Conservation (phyloP, 192 early-diverging fungal species). For the Obelidium mucronatum region DNA sequence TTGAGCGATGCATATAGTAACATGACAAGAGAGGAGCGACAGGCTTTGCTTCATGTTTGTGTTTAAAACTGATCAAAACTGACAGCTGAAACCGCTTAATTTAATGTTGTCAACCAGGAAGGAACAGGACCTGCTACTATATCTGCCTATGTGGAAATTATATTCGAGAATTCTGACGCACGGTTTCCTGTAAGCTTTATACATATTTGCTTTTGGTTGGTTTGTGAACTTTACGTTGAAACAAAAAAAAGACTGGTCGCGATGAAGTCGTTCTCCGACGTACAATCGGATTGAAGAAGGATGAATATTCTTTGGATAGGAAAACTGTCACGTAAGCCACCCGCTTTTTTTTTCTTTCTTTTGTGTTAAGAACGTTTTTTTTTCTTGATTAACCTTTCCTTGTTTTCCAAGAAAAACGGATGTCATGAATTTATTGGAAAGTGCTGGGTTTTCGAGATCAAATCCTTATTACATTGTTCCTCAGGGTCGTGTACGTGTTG, state of each 20-base stretch:
- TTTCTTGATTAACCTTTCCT: not conserved
- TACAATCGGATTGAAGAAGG: constrained; percentile 96
- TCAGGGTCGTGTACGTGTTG: constrained; percentile 81
- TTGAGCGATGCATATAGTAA: constrained; percentile 94
- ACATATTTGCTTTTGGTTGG: constrained; percentile 6
- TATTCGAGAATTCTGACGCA: constrained; percentile 96
- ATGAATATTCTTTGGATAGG: constrained; percentile 97
- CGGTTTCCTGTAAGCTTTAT: constrained; percentile 81
- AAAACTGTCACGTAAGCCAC: constrained; percentile 81
- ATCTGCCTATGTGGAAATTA: constrained; percentile 94
- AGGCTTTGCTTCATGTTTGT: constrained; percentile 86
- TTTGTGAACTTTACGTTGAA: not conserved
- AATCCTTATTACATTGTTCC: constrained; percentile 99
- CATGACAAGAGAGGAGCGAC: constrained; percentile 92
- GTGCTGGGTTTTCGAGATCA: constrained; percentile 93
- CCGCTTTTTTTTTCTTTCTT: not conserved
- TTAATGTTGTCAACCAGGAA: constrained; percentile 65
- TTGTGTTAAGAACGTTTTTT: not conserved
- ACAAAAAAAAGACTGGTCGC: constrained; percentile 76
- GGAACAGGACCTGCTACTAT: constrained; percentile 91
- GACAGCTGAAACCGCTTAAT: not conserved
- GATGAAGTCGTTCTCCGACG: constrained; percentile 89
- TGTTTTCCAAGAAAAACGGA: constrained; percentile 75
- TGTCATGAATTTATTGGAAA: constrained; percentile 93
- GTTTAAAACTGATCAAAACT: not conserved